Evolutionary conservation across 805 yeast genomes (phyloP).

Genomic region (Starmerella asiatica): DNA sequence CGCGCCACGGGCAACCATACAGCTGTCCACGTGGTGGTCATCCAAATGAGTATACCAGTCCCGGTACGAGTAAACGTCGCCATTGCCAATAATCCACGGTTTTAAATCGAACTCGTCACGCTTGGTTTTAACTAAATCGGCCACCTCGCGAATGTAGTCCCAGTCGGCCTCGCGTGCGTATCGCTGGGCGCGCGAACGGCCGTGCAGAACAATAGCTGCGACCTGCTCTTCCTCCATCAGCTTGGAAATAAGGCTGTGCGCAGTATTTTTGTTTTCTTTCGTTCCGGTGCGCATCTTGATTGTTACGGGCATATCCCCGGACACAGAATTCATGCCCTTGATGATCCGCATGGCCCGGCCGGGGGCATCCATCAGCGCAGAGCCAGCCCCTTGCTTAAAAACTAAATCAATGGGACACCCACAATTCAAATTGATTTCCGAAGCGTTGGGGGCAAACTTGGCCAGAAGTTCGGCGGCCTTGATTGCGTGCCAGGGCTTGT

Average conservation of each 20-base stretch:
- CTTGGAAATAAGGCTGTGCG: conserved; percentile 59
- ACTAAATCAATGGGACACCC: conserved; percentile 96
- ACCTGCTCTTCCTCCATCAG: conserved; percentile 66
- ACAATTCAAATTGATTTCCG: conserved; percentile 81
- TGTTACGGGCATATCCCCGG: conserved; percentile 85
- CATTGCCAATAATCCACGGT: conserved; percentile 84
- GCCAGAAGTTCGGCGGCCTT: conserved; percentile 77
- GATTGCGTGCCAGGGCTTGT: conserved; percentile 86
- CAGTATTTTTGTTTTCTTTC: conserved; percentile 72
- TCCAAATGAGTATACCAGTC: conserved; percentile 72
- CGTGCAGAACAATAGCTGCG: conserved; percentile 87
- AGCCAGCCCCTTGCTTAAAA: conserved; percentile 91
- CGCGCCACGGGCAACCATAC: conserved; percentile 97
- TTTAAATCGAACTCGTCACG: conserved; percentile 46
- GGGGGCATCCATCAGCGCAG: conserved; percentile 83
- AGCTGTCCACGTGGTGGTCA: conserved; percentile 68
- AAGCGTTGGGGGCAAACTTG: conserved; percentile 44
- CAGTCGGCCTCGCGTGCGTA: conserved; percentile 87
- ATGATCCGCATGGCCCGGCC: conserved; percentile 64
- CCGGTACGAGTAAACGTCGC: conserved; percentile 74
- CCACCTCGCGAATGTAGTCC: conserved; percentile 71
- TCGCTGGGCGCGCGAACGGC: conserved; percentile 91
- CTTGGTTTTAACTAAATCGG: conserved; percentile 48
- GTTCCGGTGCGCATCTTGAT: conserved; percentile 89
- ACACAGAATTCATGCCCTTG: conserved; percentile 75